phyloP scores from a whole-genome alignment of 257 asterid genomes.

The Solanum pinnatisectum region DNA sequence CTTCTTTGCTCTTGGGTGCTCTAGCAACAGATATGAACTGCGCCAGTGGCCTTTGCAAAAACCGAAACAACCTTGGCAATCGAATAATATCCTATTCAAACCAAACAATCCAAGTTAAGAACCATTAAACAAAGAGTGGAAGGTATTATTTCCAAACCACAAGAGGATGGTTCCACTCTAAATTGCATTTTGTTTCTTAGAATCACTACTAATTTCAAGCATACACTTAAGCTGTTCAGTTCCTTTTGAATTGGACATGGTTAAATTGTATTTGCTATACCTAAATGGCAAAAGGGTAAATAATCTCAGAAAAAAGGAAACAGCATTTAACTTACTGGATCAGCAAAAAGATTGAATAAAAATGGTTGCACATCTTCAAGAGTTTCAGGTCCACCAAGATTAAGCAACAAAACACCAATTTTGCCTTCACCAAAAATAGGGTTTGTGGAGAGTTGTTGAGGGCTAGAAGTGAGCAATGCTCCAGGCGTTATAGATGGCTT shows the following conservation, averaged over 20 bases:
- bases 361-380: conserved; percentile 97
- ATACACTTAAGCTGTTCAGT: not conserved
- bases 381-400: conserved; percentile 99
- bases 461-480: conserved; percentile 54
- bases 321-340: conserved; percentile 59
- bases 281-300: not conserved
- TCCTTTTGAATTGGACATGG: not conserved
- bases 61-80: conserved; percentile 84
- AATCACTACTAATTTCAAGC: not conserved
- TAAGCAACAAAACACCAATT: conserved; percentile 85
- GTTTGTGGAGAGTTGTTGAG: conserved; percentile 34
- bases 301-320: not conserved
- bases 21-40: conserved; percentile 87
- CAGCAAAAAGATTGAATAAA: conserved; percentile 92
- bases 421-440: conserved; percentile 57
- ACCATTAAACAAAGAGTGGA: not conserved
- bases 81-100: conserved; percentile 82
- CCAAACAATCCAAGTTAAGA: conserved; percentile 12
- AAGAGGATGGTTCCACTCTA: not conserved
- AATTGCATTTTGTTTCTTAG: not conserved
- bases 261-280: not conserved
- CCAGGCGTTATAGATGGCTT: not conserved
- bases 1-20: conserved; percentile 97
- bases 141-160: not conserved
- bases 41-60: conserved; percentile 94